Conservation (phyloP, 1,139 yeast genomes). For the Sugiyamaella paludigena region DNA sequence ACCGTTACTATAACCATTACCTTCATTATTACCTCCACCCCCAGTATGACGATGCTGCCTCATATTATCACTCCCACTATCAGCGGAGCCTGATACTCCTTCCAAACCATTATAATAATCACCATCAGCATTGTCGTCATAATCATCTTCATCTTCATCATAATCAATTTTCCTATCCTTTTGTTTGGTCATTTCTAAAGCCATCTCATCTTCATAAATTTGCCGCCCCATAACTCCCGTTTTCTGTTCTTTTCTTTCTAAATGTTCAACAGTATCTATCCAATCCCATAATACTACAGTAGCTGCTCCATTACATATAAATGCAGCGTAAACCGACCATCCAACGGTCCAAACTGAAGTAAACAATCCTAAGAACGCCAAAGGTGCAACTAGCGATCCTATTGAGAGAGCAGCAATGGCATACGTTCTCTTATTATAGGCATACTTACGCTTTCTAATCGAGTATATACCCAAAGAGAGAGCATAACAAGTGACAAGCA, state of each 20-base stretch:
- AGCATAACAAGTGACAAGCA: constrained; percentile 70
- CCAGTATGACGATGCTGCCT: not conserved
- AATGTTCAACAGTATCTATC: constrained; percentile 66
- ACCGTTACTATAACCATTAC: too few species aligned
- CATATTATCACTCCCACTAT: not conserved
- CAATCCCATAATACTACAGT: constrained; percentile 88
- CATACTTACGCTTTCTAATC: constrained; percentile 53
- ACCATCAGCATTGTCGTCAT: not conserved
- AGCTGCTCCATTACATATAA: constrained; percentile 48
- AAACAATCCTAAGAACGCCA: constrained; percentile 71
- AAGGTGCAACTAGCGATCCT: constrained; percentile 60
- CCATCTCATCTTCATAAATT: constrained; percentile 21
- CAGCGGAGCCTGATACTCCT: not conserved
- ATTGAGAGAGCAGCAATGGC: constrained; percentile 59
- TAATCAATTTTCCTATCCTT: not conserved
- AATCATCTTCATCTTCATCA: not conserved
- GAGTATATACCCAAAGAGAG: constrained; percentile 62
- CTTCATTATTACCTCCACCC: not conserved
- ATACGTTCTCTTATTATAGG: constrained; percentile 51
- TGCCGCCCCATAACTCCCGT: constrained; percentile 75
- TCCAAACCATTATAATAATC: not conserved
- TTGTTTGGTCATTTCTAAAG: constrained; percentile 8
- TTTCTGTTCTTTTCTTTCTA: constrained; percentile 66
- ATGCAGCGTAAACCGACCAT: constrained; percentile 70
- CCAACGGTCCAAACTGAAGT: constrained; percentile 67